Evolutionary conservation across 495 filamentous ascomycete genomes (phyloP).

Genomic region (Aspergillus leporis): DNA sequence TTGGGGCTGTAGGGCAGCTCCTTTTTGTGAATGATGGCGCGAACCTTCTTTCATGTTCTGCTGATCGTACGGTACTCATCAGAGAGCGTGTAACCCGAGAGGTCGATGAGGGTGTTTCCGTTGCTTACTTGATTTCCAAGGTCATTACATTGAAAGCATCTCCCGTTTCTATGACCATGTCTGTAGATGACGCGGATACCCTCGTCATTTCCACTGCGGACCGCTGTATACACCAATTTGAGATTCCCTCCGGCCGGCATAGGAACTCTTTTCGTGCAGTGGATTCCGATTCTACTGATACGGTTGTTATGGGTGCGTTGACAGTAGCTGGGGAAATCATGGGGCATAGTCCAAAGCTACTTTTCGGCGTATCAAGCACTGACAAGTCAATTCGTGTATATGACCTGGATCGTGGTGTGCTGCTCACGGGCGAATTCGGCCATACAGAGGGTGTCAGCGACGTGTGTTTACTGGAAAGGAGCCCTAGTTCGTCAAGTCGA

Average conservation of each 20-base stretch:
- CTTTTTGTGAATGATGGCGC: slow-evolving; percentile 64
- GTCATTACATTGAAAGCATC: slow-evolving; percentile 82
- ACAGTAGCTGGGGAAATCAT: slow-evolving; percentile 47
- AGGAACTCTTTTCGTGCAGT: slow-evolving; percentile 74
- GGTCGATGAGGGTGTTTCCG: slow-evolving; percentile 57
- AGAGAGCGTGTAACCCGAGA: slow-evolving; percentile 73
- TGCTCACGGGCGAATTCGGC: slow-evolving; percentile 87
- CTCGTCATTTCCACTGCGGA: slow-evolving; percentile 80
- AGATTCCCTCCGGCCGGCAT: slow-evolving; percentile 69
- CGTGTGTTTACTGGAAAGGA: slow-evolving; percentile 65
- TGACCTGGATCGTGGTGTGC: slow-evolving; percentile 68
- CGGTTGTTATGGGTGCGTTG: slow-evolving; percentile 79
- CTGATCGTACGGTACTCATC: slow-evolving; percentile 81
- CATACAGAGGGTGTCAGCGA: slow-evolving; percentile 91
- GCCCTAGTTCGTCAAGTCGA: slow-evolving; percentile 41
- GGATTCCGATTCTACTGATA: slow-evolving; percentile 75
- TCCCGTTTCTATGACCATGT: slow-evolving; percentile 76
- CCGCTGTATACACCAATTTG: slow-evolving; percentile 74
- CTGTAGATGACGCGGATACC: slow-evolving; percentile 58
- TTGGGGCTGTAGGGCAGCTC: slow-evolving; percentile 64
- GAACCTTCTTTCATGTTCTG: slow-evolving; percentile 79
- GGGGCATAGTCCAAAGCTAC: slow-evolving; percentile 50
- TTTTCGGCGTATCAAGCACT: slow-evolving; percentile 83
- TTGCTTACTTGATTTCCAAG: slow-evolving; percentile 73
- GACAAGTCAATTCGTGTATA: slow-evolving; percentile 95